Evolutionary conservation across 1,284 basidiomycete genomes (phyloP), one percentile per base, ranked within the genome.

Genomic region (Malassezia globosa): DNA sequence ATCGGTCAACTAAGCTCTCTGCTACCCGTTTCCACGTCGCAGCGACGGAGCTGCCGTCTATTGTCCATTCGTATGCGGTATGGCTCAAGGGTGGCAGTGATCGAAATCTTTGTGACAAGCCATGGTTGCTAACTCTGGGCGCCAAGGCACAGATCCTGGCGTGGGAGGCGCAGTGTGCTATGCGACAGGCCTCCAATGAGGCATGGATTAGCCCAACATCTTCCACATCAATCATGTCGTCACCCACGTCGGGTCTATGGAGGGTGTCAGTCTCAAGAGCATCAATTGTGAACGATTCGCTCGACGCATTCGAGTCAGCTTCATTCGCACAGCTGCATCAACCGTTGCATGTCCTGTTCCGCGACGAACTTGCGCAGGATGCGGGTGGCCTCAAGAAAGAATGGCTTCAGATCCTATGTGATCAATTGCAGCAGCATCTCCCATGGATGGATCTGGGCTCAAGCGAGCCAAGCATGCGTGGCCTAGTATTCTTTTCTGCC

Each of bases 351-450:
- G 54, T 64, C 7, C 52, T 54, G 18, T 64, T 64, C 38, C 51
- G 39, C 5, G 54, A 49, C 18, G 62, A 64, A 29, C 48, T 49
- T 1, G 62, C 62, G 3, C 58, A 59, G 23, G 62, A 64, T 39
- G 60, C 58, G 7, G 62, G 62, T 5, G 62, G 62, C 14, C 53
- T 60, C 21, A 48, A 52, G 3, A 55, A 60, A 35, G 62, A 64
- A 48, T 64, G 58, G 57, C 61, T 61, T 33, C 40, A 42, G 49
- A 54, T 42, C 44, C 49, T 38, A 46, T 61, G 54, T 52, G 16
- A 53, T 19, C 37, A 29, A 23, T 19, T 63, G 47, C 23, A 38
- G 38, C 22, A n/a, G 4, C 23, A 38, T 14, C 10, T 8, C 7
- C 38, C 2, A 13, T 31, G 39, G 23, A 22, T 42, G 23, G 37